Evolutionary conservation across 306 rosid species (phyloP), one percentile per base, ranked within the genome.

Genomic region (Cicer pinnatifidum): DNA sequence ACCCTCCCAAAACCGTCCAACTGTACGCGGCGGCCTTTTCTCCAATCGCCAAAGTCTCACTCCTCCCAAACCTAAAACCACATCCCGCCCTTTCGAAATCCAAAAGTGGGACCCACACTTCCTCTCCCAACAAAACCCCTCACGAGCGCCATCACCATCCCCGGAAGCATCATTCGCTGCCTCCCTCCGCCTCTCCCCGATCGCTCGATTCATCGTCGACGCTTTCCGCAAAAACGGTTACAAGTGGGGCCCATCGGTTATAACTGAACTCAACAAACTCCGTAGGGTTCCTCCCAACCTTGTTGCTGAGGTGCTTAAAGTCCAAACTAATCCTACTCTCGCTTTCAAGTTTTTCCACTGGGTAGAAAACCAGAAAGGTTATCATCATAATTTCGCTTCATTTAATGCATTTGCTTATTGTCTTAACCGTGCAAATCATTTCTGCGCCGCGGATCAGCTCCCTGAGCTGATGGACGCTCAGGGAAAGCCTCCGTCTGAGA

Each of bases 401-500:
- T 87, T 84, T 19, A 92, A 92, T 11, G 98, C 98, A 48, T 76
- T 83, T 2, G 83, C 96, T 8, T 89, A 86, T 51, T 90, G 97
- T 75, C 69, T 90, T 56, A 92, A 92, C 77, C 86, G 91, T 4
- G 19, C 61, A 23, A 74, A 84, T 44, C 87, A 79, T 10, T 89
- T 82, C 68, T 68, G 86, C 7, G 84, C 87, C 0, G 97, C 89
- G 0, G 93, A 89, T 75, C 90, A 87, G 69, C 67, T 90, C 23
- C 97, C 96, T 0, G 93, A 92, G 16, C 82, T 90, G 35, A 92
- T 89, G 98, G 86, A 79, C 5, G 83, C 92, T 0, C 97, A 92
- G 51, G 97, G 97, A 9, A 92, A 81, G 46, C 88, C 88, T 0
- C 97, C 98, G 0, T 85, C 84, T 13, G 90, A 90, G 83, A 92